A percentile compares a stretch with the other conserved stretches of the same genome.
phyloP scores from a whole-genome alignment of 2,329 filamentous ascomycete species.

The Colletotrichum aenigma region DNA sequence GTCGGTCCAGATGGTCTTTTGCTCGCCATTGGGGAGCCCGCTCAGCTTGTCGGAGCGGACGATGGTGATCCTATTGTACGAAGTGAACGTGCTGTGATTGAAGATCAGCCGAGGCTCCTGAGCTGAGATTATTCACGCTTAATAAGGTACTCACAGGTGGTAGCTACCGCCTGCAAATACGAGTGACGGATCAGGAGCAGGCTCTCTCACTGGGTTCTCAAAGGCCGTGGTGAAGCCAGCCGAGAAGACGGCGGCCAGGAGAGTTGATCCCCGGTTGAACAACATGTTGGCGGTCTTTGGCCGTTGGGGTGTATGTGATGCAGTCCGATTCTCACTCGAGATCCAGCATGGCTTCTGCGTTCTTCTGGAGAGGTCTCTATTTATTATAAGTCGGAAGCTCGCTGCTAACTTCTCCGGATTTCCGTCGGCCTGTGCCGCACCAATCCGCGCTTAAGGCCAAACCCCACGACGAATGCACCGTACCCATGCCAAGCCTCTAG shows the following conservation, averaged over 20 bases:
- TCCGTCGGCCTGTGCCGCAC: neutral
- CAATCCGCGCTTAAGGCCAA: neutral
- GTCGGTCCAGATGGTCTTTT: slow-evolving; percentile 4
- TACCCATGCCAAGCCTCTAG: neutral
- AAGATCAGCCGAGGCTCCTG: neutral
- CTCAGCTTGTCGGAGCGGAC: neutral
- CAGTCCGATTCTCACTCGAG: neutral
- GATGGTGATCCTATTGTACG: neutral
- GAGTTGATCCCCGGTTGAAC: neutral
- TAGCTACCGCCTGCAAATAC: neutral
- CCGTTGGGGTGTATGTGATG: neutral
- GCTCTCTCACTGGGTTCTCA: neutral
- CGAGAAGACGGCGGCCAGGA: neutral
- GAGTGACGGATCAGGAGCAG: neutral
- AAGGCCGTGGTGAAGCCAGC: neutral
- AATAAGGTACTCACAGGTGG: neutral
- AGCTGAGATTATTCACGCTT: neutral
- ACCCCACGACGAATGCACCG: neutral
- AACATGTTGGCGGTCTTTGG: neutral
- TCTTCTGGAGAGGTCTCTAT: neutral
- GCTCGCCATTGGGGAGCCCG: neutral
- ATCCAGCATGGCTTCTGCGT: neutral
- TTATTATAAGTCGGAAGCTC: neutral
- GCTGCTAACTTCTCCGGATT: neutral
- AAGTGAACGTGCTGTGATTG: neutral